phyloP scores from a whole-genome alignment of 1,284 basidiomycete species.

The Ceratobasidium sp. region DNA sequence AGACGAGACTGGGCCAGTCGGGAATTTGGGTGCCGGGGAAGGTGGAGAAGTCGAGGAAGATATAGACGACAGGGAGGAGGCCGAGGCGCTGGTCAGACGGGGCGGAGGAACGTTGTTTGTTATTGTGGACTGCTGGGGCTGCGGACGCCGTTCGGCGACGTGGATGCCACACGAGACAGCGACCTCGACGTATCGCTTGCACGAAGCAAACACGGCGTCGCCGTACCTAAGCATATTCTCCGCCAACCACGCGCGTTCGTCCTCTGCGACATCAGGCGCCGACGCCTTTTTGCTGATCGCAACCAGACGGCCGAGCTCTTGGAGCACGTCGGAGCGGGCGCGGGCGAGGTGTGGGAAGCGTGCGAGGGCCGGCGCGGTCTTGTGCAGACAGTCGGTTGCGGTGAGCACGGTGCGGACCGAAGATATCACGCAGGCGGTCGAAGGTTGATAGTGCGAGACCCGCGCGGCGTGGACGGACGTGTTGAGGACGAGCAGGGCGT shows the following conservation, averaged over 20 bases:
- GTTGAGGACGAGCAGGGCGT: constrained; percentile 86
- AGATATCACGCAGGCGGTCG: constrained; percentile 90
- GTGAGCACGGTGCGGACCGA: constrained; percentile 91
- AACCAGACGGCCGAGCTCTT: constrained; percentile 85
- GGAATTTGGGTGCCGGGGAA: constrained; percentile 67
- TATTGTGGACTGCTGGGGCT: neutral
- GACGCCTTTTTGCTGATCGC: constrained; percentile 79
- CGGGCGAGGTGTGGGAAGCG: constrained; percentile 54
- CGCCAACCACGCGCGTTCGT: constrained; percentile 62
- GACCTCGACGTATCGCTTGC: constrained; percentile 39
- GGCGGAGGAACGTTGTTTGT: neutral
- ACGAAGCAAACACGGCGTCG: constrained; percentile 73
- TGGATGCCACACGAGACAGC: constrained; percentile 35
- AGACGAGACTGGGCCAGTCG: constrained; percentile 72
- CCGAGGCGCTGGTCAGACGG: constrained; percentile 17
- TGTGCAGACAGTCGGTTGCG: constrained; percentile 85
- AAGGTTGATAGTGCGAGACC: constrained; percentile 83
- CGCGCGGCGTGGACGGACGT: constrained; percentile 82
- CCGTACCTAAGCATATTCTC: constrained; percentile 78
- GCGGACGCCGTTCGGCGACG: constrained; percentile 12
- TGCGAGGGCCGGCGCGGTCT: constrained; percentile 79
- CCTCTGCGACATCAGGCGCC: constrained; percentile 52
- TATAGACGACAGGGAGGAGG: constrained; percentile 65
- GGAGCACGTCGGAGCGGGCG: constrained; percentile 62
- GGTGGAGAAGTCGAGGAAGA: constrained; percentile 66